Base-by-base conservation (phyloP, 106 monocot species). In the Cymbidium sinense region DNA sequence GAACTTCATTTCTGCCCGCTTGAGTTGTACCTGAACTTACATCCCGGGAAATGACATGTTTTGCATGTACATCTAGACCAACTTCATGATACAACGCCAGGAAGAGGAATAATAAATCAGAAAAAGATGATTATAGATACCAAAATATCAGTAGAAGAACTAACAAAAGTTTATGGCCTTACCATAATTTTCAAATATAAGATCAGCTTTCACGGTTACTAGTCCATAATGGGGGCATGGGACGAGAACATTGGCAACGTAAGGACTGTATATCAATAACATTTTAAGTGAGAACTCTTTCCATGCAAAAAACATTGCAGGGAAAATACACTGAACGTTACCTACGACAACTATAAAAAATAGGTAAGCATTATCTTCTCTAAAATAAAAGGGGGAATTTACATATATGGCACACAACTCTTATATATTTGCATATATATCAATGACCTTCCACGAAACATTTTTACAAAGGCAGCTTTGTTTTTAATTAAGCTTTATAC, bases 141-240 rank as follows among this genome's bases (percentile, higher is more conserved):
- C 2, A 12, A 67, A 15, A 67, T 23, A 67, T 67, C 3, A 31
- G 15, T 67, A 33, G 11, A 4, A 15, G 12, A 7, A 5, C 20
- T 52, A 33, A 33, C 5, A 34, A 4, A 33, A 27, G 25, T 29
- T 67, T 10, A 36, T 47, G 29, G 33, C 70, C 34, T 87, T 86
- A 98, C 96, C 94, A 72, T 94, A 98, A 75, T 98, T 90, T 85
- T 98, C 92, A 78, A 87, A 94, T 21, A 98, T 84, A 17, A 98
- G 77, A 80, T 90, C 82, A 75, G 89, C 91, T 78, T 86, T 92
- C 41, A 94, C 88, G 52, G 96, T 98, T 43, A 87, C 88, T 78
- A 86, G 88, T 50, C 89, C 91, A 76, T 90, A 70, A 50, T 79
- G 83, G 50, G 91, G 96, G 77, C 88, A 92, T 41, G 91, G 80